Evolutionary conservation across 2,329 filamentous ascomycete genomes (phyloP), one percentile per base, ranked within the genome.

Genomic region (Aspergillus niger): DNA sequence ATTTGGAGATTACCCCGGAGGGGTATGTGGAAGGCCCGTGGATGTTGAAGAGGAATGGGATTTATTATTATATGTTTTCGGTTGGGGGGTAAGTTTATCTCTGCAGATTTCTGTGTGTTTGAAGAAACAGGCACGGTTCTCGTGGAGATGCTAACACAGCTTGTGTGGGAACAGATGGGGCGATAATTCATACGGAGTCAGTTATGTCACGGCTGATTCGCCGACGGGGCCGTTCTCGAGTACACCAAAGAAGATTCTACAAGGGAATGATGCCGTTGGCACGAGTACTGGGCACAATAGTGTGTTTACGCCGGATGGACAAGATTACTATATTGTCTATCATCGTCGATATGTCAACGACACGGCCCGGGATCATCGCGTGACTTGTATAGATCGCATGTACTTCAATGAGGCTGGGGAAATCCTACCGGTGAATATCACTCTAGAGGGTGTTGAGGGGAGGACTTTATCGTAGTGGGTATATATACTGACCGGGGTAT

Each of bases 301-400:
- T 15, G 76, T 80, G 2, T 72, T 81, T 43, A 69, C 75, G 11
- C 67, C 80, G 2, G 76, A 67, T 49, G 65, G 76, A 0, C 68
- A 78, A 17, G 75, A 79, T 15, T 80, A 77, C 67, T 81, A 81
- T 57, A 80, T 81, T 28, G 74, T 79, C 13, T 81, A 81, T 58
- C 81, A 82, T 65, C 80, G 81, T 1, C 76, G 78, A 1, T 78
- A 76, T 7, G 73, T 81, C 2, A 76, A 77, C 60, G 79, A 82
- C 50, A 76, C 73, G 1, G 75, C 77, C 57, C 76, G 76, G 36
- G 80, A 83, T 61, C 78, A 83, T 66, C 79, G 81, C 2, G 76
- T 79, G 15, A 69, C 80, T 2, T 80, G 79, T 36, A 82, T 82
- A 55, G 81, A 83, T 65, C 76, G 79, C 15, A 79, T 83, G 74